phyloP scores from a whole-genome alignment of 176 grass and related monocot genomes.

The Eragrostis curvula region DNA sequence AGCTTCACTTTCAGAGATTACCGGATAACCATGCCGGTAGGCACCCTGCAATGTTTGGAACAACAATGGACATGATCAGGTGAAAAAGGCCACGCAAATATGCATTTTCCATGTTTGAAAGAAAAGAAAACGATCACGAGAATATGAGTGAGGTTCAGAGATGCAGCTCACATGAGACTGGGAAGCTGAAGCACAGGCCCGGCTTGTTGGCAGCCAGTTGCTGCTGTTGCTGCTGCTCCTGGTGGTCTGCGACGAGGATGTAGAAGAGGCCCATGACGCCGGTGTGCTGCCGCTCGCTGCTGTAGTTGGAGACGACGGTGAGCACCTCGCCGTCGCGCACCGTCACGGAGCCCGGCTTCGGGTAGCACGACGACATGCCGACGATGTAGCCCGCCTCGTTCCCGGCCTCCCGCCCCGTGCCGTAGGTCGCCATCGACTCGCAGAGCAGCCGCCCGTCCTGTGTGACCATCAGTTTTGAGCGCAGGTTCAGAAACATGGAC shows the following conservation, averaged over 20 bases:
- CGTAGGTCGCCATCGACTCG: slow-evolving; percentile 61
- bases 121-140: no score
- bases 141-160: not conserved
- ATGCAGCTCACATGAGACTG: slow-evolving; percentile 48
- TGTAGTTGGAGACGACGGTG: slow-evolving; percentile 88
- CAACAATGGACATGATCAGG: not conserved
- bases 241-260: slow-evolving; percentile 74
- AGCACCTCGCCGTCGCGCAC: slow-evolving; percentile 66
- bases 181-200: slow-evolving; percentile 47
- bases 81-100: not conserved
- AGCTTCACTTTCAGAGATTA: slow-evolving; percentile 32
- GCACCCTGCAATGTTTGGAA: slow-evolving; percentile 34
- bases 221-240: not conserved
- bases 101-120: not conserved
- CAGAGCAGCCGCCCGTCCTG: slow-evolving; percentile 80
- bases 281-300: slow-evolving; percentile 60
- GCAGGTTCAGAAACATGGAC: no score
- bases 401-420: slow-evolving; percentile 63
- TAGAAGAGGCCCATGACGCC: slow-evolving; percentile 94
- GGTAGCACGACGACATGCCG: slow-evolving; percentile 87
- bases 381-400: slow-evolving; percentile 85
- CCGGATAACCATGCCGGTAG: slow-evolving; percentile 46
- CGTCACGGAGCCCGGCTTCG: slow-evolving; percentile 56
- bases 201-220: slow-evolving; percentile 10
- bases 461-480: no score